Evolutionary conservation across 164 flowering plant species (phyloP).

Genomic region (Macadamia integrifolia): DNA sequence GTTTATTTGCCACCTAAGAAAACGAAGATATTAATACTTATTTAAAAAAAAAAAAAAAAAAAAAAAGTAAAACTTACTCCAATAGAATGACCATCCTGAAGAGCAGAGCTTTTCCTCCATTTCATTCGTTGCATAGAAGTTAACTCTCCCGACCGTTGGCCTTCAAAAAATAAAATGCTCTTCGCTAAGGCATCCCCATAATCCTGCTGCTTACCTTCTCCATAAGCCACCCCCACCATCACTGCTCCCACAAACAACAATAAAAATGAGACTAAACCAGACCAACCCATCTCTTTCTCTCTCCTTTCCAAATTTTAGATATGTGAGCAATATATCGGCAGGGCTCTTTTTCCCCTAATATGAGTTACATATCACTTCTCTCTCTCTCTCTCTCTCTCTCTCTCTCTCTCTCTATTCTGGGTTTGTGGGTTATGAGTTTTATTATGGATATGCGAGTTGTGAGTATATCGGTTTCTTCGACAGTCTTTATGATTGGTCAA

Average conservation of each 20-base stretch:
- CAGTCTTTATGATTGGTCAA: no score
- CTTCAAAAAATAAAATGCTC: conserved; percentile 18
- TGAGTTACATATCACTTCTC: no score
- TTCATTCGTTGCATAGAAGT: conserved; percentile 9
- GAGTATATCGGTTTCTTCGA: no score
- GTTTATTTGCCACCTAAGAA: no score
- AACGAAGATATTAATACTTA: no score
- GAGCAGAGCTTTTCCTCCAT: conserved; percentile 16
- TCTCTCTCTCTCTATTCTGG: no score
- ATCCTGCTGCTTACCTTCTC: not conserved
- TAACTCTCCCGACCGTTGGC: conserved; percentile 16
- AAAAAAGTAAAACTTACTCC: conserved; percentile 4
- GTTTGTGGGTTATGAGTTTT: no score
- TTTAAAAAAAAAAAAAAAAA: no score
- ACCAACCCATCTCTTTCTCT: conserved; percentile 1
- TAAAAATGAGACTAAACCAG: conserved; percentile 9
- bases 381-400: no score
- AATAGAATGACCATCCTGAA: not conserved
- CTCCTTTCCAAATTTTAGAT: not conserved
- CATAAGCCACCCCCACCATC: not conserved
- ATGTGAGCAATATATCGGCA: no score
- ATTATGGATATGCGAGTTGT: no score
- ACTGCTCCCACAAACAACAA: conserved; percentile 14
- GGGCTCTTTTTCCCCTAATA: no score
- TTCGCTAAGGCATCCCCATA: conserved; percentile 11